A percentile compares a stretch with the other conserved stretches of the same genome.
phyloP scores from a whole-genome alignment of 2,329 filamentous ascomycete species.

The Monilinia fructigena region DNA sequence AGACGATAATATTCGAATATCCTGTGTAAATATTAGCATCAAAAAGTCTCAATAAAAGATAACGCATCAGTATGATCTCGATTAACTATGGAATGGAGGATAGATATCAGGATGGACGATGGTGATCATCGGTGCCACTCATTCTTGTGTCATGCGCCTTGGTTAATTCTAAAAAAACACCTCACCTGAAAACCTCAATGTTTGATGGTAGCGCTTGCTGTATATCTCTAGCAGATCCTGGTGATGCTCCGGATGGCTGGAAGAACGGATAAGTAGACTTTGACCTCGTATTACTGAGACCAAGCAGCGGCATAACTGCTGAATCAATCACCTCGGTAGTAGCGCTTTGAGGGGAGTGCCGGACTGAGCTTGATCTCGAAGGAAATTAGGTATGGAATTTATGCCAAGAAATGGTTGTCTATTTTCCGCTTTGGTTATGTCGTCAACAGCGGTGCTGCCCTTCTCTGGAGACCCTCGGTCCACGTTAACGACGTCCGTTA shows the following conservation, averaged over 20 bases:
- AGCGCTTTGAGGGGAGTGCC: neutral
- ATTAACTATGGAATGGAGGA: slow-evolving; percentile 52
- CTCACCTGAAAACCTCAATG: slow-evolving; percentile 4
- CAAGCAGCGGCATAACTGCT: neutral
- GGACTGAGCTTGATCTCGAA: neutral
- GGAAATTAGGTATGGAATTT: neutral
- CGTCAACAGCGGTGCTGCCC: neutral
- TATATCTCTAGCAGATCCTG: neutral
- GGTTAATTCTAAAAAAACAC: neutral
- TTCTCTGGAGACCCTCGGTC: too few species aligned
- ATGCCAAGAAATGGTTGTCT: neutral
- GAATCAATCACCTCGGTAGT: neutral
- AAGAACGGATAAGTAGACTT: slow-evolving; percentile 2
- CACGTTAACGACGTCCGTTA: neutral
- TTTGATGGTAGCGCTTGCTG: slow-evolving; percentile 3
- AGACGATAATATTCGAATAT: slow-evolving; percentile 1
- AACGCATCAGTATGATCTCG: slow-evolving; percentile 40
- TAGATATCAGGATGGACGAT: neutral
- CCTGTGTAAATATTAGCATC: neutral
- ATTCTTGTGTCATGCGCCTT: neutral
- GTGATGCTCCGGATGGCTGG: neutral
- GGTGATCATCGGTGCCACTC: too few species aligned
- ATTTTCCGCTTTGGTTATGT: neutral
- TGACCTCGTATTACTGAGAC: neutral
- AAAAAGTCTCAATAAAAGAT: neutral